Evolutionary conservation across 2,329 filamentous ascomycete genomes (phyloP).

Genomic region (Chaetomiaceae sp.): DNA sequence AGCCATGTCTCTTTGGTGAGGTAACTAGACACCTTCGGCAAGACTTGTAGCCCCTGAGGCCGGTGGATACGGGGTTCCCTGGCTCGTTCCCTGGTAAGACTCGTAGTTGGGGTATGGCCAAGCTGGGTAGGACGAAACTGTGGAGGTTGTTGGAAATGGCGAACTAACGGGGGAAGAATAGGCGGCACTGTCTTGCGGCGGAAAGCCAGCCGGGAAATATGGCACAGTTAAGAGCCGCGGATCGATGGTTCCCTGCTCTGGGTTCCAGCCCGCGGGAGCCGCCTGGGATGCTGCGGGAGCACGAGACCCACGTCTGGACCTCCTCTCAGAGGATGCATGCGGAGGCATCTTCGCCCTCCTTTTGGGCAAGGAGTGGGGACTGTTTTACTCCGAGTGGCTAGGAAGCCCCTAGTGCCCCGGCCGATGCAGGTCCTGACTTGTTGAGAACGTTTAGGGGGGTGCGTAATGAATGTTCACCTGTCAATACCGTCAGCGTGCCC

Average conservation of each 20-base stretch:
- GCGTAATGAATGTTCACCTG: too few relatives aligned
- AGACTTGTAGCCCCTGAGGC: not conserved
- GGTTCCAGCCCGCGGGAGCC: conserved; percentile 1
- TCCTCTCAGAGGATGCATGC: not conserved
- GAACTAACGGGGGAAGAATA: not conserved
- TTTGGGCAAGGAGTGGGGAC: not conserved
- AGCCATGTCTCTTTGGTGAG: conserved; percentile 10
- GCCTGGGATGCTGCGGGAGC: not conserved
- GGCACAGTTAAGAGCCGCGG: conserved; percentile 6
- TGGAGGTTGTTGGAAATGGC: not conserved
- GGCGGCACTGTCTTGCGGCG: not conserved
- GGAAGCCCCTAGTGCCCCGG: not conserved
- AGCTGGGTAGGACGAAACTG: not conserved
- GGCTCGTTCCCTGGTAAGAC: not conserved
- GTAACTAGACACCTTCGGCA: conserved; percentile 2
- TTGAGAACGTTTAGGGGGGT: too few relatives aligned
- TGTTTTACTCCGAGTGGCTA: not conserved
- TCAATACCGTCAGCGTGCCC: too few relatives aligned
- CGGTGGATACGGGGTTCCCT: not conserved
- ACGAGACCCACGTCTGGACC: not conserved
- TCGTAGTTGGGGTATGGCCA: not conserved
- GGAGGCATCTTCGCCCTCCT: conserved; percentile 2
- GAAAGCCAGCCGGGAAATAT: not conserved
- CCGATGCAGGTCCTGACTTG: too few relatives aligned
- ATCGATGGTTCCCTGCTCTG: conserved; percentile 8